These are phyloP conservation scores for Plasmodium ovale DNA, from an alignment of 169 alveolate species.

Conservation along the genomic window DNA sequence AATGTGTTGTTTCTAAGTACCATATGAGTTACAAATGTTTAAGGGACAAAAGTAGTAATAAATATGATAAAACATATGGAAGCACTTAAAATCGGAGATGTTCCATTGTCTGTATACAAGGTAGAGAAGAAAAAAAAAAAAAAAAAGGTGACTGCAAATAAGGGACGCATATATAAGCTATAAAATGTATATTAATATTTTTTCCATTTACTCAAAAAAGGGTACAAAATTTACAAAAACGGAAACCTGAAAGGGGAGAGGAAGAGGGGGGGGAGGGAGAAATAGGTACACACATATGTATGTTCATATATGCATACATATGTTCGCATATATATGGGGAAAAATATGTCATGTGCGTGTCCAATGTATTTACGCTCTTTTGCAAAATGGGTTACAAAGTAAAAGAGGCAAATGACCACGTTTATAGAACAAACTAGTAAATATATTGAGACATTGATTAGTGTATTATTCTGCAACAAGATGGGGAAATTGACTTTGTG, in stretches of 20 bases:
- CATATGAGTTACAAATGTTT: constrained; percentile 71
- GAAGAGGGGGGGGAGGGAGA: background rate
- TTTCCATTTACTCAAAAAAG: constrained; percentile 41
- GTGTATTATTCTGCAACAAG: constrained; percentile 22
- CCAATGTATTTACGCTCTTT: too few species aligned
- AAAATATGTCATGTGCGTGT: too few species aligned
- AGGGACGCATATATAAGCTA: background rate
- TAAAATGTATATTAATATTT: background rate
- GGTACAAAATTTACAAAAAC: constrained; percentile 67
- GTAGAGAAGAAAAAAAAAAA: too few species aligned
- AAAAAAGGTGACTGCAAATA: background rate
- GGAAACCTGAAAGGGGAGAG: constrained; percentile 18
- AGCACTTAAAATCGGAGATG: constrained; percentile 17
- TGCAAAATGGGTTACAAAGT: constrained; percentile 18
- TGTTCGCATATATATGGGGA: too few species aligned
- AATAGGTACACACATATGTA: background rate
- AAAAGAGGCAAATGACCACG: constrained; percentile 28
- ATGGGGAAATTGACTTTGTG: too few species aligned
- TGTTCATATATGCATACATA: background rate
- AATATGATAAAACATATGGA: constrained; percentile 28
- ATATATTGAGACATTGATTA: constrained; percentile 4
- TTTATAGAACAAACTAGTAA: constrained; percentile 17
- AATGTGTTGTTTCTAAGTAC: constrained; percentile 16
- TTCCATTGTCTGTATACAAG: constrained; percentile 50
- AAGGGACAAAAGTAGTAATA: constrained; percentile 28